Percentiles rank a stretch among this genome's conserved stretches.
Evolutionary conservation across 2,329 filamentous ascomycete genomes (phyloP).

Genomic region (Colletotrichum lindemuthianum): DNA sequence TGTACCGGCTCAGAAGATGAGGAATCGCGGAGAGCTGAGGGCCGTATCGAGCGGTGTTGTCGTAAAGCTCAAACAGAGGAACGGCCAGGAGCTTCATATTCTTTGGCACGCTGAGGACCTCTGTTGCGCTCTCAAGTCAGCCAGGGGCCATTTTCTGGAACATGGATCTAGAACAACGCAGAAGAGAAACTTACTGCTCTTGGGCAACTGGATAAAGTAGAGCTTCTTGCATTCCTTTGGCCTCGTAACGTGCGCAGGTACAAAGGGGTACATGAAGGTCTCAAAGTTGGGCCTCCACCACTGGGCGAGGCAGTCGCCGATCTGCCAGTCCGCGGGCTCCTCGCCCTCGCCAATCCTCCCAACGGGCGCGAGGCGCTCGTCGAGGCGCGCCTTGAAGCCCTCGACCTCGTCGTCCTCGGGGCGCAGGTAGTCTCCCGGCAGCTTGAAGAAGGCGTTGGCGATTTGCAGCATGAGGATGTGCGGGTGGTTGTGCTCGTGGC

Average conservation of each 20-base stretch:
- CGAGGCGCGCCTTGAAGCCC: conserved; percentile 93
- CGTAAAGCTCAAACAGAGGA: conserved; percentile 96
- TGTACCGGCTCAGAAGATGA: conserved; percentile 92
- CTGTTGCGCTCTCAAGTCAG: conserved; percentile 56
- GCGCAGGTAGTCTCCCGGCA: conserved; percentile 93
- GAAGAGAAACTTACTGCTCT: conserved; percentile 76
- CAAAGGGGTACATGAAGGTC: conserved; percentile 99
- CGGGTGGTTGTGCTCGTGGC: conserved; percentile 98
- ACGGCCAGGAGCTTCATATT: conserved; percentile 99
- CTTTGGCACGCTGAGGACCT: conserved; percentile 95
- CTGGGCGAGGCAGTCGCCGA: conserved; percentile 93
- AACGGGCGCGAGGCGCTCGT: conserved; percentile 93
- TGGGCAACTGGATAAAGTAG: conserved; percentile 94
- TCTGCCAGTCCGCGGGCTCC: conserved; percentile 89
- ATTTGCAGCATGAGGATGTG: conserved; percentile 99
- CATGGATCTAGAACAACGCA: neutral
- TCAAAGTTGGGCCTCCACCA: conserved; percentile 99
- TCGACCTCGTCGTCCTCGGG: conserved; percentile 90
- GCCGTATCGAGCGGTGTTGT: conserved; percentile 94
- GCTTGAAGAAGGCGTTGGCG: conserved; percentile 98
- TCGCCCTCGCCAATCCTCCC: conserved; percentile 86
- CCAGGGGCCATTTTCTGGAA: conserved; percentile 1
- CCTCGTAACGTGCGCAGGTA: conserved; percentile 93
- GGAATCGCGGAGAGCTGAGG: conserved; percentile 97
- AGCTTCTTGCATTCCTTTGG: conserved; percentile 99